A percentile compares a stretch with the other conserved stretches of the same genome.
phyloP scores from a whole-genome alignment of 75 land plant species.

The Chamaecyparis obtusa region DNA sequence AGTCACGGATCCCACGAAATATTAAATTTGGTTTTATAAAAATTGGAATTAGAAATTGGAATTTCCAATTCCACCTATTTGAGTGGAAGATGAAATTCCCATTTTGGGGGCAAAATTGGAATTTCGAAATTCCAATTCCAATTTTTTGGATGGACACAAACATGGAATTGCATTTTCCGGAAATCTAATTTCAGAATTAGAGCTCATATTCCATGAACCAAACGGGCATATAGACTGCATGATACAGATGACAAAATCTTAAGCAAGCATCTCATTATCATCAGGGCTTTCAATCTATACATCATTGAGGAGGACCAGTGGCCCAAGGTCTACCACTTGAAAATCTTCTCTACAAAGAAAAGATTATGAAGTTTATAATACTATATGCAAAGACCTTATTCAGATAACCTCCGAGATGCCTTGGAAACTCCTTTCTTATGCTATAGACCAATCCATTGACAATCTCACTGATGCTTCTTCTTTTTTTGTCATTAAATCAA shows the following conservation, averaged over 20 bases:
- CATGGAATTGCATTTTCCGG: too few species aligned
- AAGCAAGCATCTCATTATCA: slow-evolving; percentile 20
- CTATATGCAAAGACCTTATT: neutral
- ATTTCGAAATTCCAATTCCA: too few species aligned
- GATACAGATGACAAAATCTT: neutral
- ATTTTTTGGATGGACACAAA: too few species aligned
- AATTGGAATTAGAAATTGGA: too few species aligned
- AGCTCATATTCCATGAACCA: too few species aligned
- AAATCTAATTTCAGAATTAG: too few species aligned
- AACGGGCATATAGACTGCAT: too few species aligned
- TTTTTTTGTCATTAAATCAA: neutral
- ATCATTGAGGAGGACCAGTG: slow-evolving; percentile 36
- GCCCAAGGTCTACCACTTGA: slow-evolving; percentile 34
- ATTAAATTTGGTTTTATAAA: too few species aligned
- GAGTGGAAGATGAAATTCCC: too few species aligned
- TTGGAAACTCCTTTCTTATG: neutral
- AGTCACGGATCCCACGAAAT: too few species aligned
- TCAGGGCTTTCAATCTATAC: slow-evolving; percentile 22
- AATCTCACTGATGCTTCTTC: neutral
- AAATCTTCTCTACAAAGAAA: slow-evolving; percentile 18
- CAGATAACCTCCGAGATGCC: neutral
- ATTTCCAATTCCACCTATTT: too few species aligned
- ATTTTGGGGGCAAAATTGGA: too few species aligned
- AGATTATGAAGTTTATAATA: neutral
- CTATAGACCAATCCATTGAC: neutral